phyloP scores from a whole-genome alignment of 208 protist species.

The Zelonia costaricensis region DNA sequence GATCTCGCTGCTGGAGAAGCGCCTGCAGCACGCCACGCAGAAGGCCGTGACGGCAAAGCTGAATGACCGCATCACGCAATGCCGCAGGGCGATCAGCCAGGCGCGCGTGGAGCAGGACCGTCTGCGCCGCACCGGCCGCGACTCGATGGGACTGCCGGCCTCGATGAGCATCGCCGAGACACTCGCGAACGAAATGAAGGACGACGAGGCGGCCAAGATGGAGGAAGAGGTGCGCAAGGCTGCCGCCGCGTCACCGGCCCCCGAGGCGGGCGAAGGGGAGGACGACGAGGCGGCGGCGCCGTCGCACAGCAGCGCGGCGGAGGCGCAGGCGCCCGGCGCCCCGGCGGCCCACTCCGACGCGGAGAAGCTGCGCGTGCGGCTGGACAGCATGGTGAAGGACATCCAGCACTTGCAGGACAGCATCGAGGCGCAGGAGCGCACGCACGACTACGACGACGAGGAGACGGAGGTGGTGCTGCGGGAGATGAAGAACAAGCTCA shows the following conservation, averaged over 20 bases:
- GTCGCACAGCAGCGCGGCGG: background rate
- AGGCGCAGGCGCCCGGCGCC: background rate
- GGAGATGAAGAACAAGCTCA: slow-evolving; percentile 80
- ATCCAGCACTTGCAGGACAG: slow-evolving; percentile 82
- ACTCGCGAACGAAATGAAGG: slow-evolving; percentile 54
- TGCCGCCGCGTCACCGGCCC: slow-evolving; percentile 7
- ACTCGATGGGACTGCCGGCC: slow-evolving; percentile 59
- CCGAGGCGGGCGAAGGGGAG: background rate
- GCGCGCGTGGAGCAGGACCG: slow-evolving; percentile 88
- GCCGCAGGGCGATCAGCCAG: slow-evolving; percentile 69
- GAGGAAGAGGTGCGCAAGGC: slow-evolving; percentile 21
- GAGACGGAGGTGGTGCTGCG: slow-evolving; percentile 66
- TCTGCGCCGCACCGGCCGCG: slow-evolving; percentile 64
- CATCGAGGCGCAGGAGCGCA: slow-evolving; percentile 52
- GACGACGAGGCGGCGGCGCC: slow-evolving; percentile 11
- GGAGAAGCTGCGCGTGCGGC: slow-evolving; percentile 51
- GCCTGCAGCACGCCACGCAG: slow-evolving; percentile 76
- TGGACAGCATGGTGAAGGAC: slow-evolving; percentile 75
- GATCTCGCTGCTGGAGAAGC: slow-evolving; percentile 79
- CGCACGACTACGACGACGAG: slow-evolving; percentile 61
- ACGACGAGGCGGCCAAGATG: slow-evolving; percentile 31
- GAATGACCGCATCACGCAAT: slow-evolving; percentile 72
- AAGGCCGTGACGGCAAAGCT: slow-evolving; percentile 69
- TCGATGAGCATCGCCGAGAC: slow-evolving; percentile 83
- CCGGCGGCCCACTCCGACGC: slow-evolving; percentile 33